Base-by-base conservation (phyloP, 768 basidiomycete species). In the Leccinum imitatum region DNA sequence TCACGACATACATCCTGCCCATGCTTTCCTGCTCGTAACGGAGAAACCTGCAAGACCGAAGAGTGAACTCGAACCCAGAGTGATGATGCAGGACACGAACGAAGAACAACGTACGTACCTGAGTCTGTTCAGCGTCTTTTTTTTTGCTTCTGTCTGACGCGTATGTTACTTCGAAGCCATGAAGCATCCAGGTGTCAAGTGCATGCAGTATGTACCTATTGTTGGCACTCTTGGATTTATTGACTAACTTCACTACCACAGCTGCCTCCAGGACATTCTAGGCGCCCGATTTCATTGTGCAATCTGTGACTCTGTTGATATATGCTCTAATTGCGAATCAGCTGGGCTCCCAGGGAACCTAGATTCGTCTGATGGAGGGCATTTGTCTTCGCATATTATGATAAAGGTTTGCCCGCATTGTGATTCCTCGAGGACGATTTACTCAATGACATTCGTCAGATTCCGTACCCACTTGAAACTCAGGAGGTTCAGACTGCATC, bases 271-370 rank as follows among this genome's bases (percentile, higher is more conserved):
- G 64, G 93, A 94, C 64, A 95, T 98, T 63, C 83, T 95, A 25
- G 95, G 95, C 17, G 92, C 94, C 15, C 84, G 92, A 4, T 97
- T 94, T 74, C 95, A 94, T 67, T 98, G 95, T 67, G 91, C 91
- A 10, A 86, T 92, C 21, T 98, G 95, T 70, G 84, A 89, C 44
- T 84, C 86, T 8, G 82, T 93, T 44, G 91, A 94, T 66, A 93
- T 94, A 35, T 94, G 93, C 65, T 83, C 88, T 17, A 91, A 92
- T 64, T 94, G 92, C 70, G 92, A 94, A 71, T 87, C 89, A 11
- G 91, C 88, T 27, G 92, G 92, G 30, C 79, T 94, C 35, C 91
- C 92, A 3, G 91, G 91, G 6, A 92, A 91, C 59, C 74, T 93
- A 10, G 87, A 92, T 60, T 86, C 89, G 1, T 79, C 83, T 1